phyloP scores from a whole-genome alignment of 768 basidiomycete species.

The Collybiopsis confluens region DNA sequence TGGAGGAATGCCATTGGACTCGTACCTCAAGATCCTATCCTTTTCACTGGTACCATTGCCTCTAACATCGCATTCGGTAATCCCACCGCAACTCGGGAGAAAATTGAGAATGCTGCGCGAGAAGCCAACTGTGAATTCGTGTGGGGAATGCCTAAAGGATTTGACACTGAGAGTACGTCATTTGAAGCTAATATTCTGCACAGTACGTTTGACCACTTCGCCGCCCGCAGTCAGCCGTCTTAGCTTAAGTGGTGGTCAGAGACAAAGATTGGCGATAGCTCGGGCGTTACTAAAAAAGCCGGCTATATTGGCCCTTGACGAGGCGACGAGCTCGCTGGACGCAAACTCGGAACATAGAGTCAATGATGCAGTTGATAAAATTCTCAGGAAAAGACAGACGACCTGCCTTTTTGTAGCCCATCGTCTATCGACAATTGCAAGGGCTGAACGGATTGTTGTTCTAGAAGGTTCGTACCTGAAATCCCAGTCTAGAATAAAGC shows the following conservation, averaged over 20 bases:
- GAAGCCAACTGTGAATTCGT: slow-evolving; percentile 96
- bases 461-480: slow-evolving; percentile 72
- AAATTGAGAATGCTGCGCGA: slow-evolving; percentile 84
- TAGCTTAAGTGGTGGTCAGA: slow-evolving; percentile 74
- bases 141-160: slow-evolving; percentile 90
- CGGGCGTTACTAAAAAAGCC: slow-evolving; percentile 89
- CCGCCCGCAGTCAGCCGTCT: slow-evolving; percentile 53
- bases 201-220: slow-evolving; percentile 2
- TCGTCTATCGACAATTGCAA: slow-evolving; percentile 82
- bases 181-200: not conserved
- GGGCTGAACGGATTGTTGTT: slow-evolving; percentile 87
- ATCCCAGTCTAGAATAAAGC: not conserved
- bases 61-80: slow-evolving; percentile 93
- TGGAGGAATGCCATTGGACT: slow-evolving; percentile 90
- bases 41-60: slow-evolving; percentile 92
- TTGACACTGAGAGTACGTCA: slow-evolving; percentile 78
- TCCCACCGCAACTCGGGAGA: slow-evolving; percentile 65
- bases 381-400: slow-evolving; percentile 71
- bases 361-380: slow-evolving; percentile 88
- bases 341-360: slow-evolving; percentile 88
- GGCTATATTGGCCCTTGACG: slow-evolving; percentile 81
- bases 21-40: slow-evolving; percentile 91
- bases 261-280: slow-evolving; percentile 79
- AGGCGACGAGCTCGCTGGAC: slow-evolving; percentile 86
- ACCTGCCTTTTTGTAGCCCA: slow-evolving; percentile 91